phyloP scores from a whole-genome alignment of 192 early-diverging fungal species.

The Ambispora gerdemannii region DNA sequence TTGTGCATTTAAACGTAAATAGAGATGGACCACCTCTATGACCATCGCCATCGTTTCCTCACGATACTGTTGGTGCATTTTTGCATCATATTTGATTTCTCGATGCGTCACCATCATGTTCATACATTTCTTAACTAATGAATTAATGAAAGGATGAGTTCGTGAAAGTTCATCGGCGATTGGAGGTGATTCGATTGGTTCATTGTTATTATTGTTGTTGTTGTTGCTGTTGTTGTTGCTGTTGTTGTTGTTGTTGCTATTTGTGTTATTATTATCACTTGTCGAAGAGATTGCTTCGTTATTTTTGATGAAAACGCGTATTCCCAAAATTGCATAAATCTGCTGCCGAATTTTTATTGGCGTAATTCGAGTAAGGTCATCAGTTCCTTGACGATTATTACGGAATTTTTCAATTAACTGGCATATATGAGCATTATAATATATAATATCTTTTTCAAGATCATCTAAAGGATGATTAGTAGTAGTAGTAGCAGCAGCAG shows the following conservation, averaged over 20 bases:
- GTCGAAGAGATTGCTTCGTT: background rate
- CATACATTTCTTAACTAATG: background rate
- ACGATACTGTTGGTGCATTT: background rate
- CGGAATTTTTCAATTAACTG: background rate
- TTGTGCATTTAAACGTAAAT: constrained; percentile 28
- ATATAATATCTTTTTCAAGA: background rate
- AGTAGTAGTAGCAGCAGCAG: background rate
- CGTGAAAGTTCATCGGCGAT: background rate
- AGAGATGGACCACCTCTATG: constrained; percentile 7
- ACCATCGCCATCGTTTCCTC: background rate
- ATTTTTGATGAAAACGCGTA: constrained; percentile 1
- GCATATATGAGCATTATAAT: background rate
- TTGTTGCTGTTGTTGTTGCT: too few relatives aligned
- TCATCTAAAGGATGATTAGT: background rate
- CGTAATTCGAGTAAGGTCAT: background rate
- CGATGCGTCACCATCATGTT: constrained; percentile 7
- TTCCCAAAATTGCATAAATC: constrained; percentile 21
- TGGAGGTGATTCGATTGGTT: background rate
- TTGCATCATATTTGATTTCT: constrained; percentile 1
- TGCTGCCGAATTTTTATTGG: constrained; percentile 26
- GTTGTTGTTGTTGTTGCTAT: too few relatives aligned
- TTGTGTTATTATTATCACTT: background rate
- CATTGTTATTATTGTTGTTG: background rate
- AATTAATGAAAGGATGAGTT: constrained; percentile 19
- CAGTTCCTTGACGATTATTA: background rate